Evolutionary conservation across 2,329 filamentous ascomycete species (phyloP).

Genomic region (Penicillium sp.): DNA sequence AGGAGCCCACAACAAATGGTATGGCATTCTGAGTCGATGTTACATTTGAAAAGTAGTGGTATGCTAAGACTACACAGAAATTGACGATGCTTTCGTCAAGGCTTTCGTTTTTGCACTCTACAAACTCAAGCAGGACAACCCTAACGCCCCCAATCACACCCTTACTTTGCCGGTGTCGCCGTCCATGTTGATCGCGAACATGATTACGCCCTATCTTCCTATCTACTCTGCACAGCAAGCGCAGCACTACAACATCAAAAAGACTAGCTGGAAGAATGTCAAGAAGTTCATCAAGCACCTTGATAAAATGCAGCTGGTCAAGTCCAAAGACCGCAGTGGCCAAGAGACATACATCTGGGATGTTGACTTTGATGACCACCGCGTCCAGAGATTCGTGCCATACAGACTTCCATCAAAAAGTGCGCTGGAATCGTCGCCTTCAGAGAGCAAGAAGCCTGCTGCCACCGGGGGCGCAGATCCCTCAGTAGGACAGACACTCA

Average conservation of each 20-base stretch:
- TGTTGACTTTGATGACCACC: constrained; percentile 61
- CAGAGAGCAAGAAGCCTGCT: constrained; percentile 30
- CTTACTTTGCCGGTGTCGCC: constrained; percentile 64
- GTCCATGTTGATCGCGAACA: constrained; percentile 62
- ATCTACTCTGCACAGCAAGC: constrained; percentile 56
- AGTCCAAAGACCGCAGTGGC: constrained; percentile 64
- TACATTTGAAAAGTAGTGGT: background rate
- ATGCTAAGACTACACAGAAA: constrained; percentile 50
- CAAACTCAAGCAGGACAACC: constrained; percentile 59
- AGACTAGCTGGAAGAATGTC: constrained; percentile 69
- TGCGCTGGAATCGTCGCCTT: constrained; percentile 34
- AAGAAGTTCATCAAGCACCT: constrained; percentile 69
- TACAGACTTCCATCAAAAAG: constrained; percentile 64
- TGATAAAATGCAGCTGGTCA: constrained; percentile 63
- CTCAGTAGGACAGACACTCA: constrained; percentile 44
- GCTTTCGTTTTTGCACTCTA: constrained; percentile 65
- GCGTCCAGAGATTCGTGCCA: constrained; percentile 58
- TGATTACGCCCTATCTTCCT: constrained; percentile 67
- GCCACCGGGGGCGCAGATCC: constrained; percentile 37
- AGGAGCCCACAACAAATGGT: constrained; percentile 60
- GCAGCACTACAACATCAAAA: constrained; percentile 65
- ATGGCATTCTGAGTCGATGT: constrained; percentile 7
- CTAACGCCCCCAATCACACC: constrained; percentile 52
- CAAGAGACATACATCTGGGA: constrained; percentile 65
- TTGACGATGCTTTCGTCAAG: constrained; percentile 64